Base-by-base conservation (phyloP, 257 asterid species). In the Scutellaria galericulata region DNA sequence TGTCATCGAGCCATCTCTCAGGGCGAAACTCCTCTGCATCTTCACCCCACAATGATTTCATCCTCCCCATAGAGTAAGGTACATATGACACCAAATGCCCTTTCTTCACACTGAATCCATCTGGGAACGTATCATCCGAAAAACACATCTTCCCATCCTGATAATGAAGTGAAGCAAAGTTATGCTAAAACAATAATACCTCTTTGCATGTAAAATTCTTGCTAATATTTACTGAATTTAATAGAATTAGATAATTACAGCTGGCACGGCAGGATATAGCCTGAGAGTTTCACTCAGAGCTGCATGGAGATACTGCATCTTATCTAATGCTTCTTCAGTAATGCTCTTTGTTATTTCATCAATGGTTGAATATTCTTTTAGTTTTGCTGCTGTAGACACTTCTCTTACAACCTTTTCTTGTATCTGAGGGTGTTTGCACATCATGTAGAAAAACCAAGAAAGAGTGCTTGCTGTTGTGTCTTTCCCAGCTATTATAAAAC, bases 401-500 rank as follows among this genome's bases (percentile, higher is more conserved):
- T 89, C 88, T 31, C 73, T 45, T 1, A 78, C 87, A 7, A 84
- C 54, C 77, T 76, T 86, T 22, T 81, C 80, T 68, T 89, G 92
- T 0, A 84, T 52, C 24, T n/a, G 62, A 39, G 90, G 94, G 69
- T 86, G 81, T 70, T 81, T 87, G 83, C 96, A 89, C 83, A 89
- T 72, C 86, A 87, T 79, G 73, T 89, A 89, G 74, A 89, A 77
- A 66, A 89, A 89, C 96, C 94, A 87, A 6, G 96, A 82, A 47
- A 89, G 94, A 15, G 90, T 80, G 61, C 83, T 84, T 0, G 92
- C 92, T 50, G 94, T 84, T 14, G 94, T 82, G 67, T 89, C 94
- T 73, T 89, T 89, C 27, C 96, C 94, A 53, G 94, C 96, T 76
- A 87, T 86, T 40, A 89, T 87, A 75, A 89, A 87, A 75, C 92